These are phyloP conservation scores for Vararia minispora DNA, from an alignment of 768 basidiomycete species.

Conservation along the genomic window DNA sequence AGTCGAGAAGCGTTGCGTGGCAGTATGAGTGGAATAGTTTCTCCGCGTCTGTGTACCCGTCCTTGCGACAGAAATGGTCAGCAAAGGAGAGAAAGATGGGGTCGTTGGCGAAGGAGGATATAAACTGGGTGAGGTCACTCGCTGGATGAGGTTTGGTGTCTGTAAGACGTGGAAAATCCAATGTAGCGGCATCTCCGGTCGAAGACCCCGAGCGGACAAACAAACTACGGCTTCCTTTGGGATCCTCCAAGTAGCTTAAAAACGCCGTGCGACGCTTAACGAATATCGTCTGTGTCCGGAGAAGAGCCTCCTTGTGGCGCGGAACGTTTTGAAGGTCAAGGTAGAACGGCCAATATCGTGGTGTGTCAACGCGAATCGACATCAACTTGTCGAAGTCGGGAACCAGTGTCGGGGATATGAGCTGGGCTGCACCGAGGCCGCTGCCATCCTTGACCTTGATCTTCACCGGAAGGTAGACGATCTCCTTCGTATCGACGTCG, in stretches of 20 bases:
- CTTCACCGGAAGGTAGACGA: constrained; percentile 89
- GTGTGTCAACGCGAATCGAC: constrained; percentile 83
- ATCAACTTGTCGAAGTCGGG: constrained; percentile 76
- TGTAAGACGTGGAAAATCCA: constrained; percentile 75
- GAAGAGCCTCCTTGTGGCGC: constrained; percentile 55
- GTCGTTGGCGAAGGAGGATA: constrained; percentile 80
- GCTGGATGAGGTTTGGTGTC: constrained; percentile 57
- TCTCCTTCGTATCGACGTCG: constrained; percentile 85
- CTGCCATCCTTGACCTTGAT: constrained; percentile 64
- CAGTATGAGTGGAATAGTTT: constrained; percentile 59
- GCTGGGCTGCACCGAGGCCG: constrained; percentile 53
- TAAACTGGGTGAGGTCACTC: constrained; percentile 73
- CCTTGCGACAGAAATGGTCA: constrained; percentile 59
- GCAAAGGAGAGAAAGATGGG: constrained; percentile 71
- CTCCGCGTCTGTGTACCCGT: constrained; percentile 47
- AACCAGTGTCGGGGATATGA: constrained; percentile 89
- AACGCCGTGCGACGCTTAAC: constrained; percentile 92
- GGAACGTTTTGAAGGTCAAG: constrained; percentile 64
- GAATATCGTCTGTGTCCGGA: constrained; percentile 73
- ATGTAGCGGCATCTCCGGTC: constrained; percentile 70
- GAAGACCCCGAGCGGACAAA: constrained; percentile 84
- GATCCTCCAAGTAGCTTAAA: constrained; percentile 88
- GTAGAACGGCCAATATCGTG: constrained; percentile 91
- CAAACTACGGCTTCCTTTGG: constrained; percentile 83
- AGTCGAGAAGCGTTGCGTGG: constrained; percentile 70